Conservation (phyloP, 78 protist genomes). For the Parvularia atlantis region DNA sequence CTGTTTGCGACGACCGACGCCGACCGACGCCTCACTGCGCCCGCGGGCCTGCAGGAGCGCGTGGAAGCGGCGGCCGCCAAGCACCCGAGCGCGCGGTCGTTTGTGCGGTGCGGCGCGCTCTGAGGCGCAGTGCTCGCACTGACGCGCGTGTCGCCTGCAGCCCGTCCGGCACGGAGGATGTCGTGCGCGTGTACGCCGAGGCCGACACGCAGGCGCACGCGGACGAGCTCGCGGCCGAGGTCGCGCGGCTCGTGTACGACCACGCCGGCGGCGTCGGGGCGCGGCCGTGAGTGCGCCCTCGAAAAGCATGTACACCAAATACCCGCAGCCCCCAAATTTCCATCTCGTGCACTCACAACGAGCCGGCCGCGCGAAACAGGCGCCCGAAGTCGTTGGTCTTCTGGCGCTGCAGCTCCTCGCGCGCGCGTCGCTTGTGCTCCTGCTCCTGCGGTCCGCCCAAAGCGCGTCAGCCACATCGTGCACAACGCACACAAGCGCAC, state of each 20-base stretch:
- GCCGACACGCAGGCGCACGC: conserved; percentile 25
- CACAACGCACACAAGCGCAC: too few species aligned
- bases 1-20: conserved; percentile 11
- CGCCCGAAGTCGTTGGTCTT: too few species aligned
- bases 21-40: conserved; percentile 14
- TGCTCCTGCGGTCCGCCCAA: too few species aligned
- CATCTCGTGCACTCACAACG: too few species aligned
- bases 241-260: background rate
- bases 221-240: conserved; percentile 3
- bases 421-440: too few species aligned
- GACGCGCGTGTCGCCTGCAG: background rate
- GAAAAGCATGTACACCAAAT: too few species aligned
- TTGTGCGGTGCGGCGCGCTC: conserved; percentile 16
- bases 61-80: conserved; percentile 19
- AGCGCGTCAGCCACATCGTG: too few species aligned
- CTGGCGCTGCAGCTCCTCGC: too few species aligned
- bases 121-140: background rate
- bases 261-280: conserved; percentile 18
- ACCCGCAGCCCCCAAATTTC: too few species aligned
- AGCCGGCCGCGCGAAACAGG: too few species aligned
- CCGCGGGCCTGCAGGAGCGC: conserved; percentile 38
- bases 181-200: conserved; percentile 74
- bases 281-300: too few species aligned
- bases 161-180: conserved; percentile 71
- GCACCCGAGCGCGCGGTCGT: conserved; percentile 18